Evolutionary conservation across 768 basidiomycete genomes (phyloP), one percentile per base, ranked within the genome.

Genomic region (Tricholoma bakamatsutake): DNA sequence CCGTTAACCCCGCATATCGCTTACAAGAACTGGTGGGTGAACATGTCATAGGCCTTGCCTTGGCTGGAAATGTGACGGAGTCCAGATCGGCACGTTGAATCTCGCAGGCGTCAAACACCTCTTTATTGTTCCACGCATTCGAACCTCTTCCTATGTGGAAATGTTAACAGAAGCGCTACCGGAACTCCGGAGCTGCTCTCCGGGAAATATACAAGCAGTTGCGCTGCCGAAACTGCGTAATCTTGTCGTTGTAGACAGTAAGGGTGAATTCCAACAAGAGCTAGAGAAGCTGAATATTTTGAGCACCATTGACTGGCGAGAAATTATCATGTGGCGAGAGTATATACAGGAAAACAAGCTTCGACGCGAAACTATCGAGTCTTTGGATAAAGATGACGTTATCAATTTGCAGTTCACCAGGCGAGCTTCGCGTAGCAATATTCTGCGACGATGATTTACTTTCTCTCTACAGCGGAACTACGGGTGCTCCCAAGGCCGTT

Each of bases 401-500:
- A 83, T 91, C 48, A 93, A 90, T 63, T 62, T 93, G 55, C 90
- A 93, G 64, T 93, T 92, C 64, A 93, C 90, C 31, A 92, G 89
- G 88, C 88, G 57, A 10, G 68, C 52, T 30, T 28, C 28, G 28
- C 10, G 33, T 57, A 24, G 48, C 8, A 21, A 28, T 27, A 42
- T 28, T n/a, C 45, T 1, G 27, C 18, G 30, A 18, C 45, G 2
- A 17, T 18, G 57, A 33, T 17, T 46, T 8, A 21, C 45, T 30
- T 6, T 34, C 33, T 52, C 50, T 21, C 43, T 50, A 45, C 59
- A 91, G 90, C 61, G 89, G 89, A 3, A 91, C 91, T 9, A 91
- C 90, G 2, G 90, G 89, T 12, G 65, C 75, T 0, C 90, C 91
- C 0, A 93, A 93, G 67, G 91, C 88, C 15, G 90, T 90, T 53